Percentiles rank a stretch among this genome's conserved stretches.
phyloP scores from a whole-genome alignment of 179 eudicot genomes.

The Nepenthes alata region DNA sequence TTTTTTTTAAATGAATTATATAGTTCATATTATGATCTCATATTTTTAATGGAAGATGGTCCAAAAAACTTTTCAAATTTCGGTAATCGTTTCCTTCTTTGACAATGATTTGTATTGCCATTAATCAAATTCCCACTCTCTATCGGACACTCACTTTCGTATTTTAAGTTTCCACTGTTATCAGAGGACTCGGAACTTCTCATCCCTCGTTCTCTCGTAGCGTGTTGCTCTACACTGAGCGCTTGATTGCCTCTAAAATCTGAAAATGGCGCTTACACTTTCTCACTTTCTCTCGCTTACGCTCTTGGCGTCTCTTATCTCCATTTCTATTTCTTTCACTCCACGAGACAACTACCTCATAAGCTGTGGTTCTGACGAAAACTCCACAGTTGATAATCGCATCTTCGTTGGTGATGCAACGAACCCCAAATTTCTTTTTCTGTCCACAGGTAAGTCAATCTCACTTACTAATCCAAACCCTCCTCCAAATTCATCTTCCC shows the following conservation, averaged over 20 bases:
- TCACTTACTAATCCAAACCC: constrained; percentile 31
- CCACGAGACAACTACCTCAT: constrained; percentile 45
- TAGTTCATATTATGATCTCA: too few species aligned
- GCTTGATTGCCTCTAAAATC: neutral
- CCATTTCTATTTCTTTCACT: constrained; percentile 19
- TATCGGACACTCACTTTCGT: too few species aligned
- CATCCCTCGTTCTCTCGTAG: too few species aligned
- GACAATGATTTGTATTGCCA: too few species aligned
- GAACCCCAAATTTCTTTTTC: constrained; percentile 18
- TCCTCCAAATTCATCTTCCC: constrained; percentile 24
- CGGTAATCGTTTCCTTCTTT: too few species aligned
- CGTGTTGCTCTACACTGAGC: too few species aligned
- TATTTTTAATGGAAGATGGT: too few species aligned
- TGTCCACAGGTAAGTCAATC: constrained; percentile 31
- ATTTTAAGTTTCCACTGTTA: too few species aligned
- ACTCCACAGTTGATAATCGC: constrained; percentile 26
- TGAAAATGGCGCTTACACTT: neutral
- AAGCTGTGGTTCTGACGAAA: constrained; percentile 53
- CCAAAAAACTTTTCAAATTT: too few species aligned
- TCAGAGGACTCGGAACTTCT: too few species aligned
- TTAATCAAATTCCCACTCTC: too few species aligned
- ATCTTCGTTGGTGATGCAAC: constrained; percentile 43
- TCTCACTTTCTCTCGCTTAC: neutral
- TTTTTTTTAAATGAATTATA: too few species aligned
- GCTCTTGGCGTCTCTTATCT: neutral